phyloP scores from a whole-genome alignment of 768 basidiomycete species.

The Suillus cothurnatus region DNA sequence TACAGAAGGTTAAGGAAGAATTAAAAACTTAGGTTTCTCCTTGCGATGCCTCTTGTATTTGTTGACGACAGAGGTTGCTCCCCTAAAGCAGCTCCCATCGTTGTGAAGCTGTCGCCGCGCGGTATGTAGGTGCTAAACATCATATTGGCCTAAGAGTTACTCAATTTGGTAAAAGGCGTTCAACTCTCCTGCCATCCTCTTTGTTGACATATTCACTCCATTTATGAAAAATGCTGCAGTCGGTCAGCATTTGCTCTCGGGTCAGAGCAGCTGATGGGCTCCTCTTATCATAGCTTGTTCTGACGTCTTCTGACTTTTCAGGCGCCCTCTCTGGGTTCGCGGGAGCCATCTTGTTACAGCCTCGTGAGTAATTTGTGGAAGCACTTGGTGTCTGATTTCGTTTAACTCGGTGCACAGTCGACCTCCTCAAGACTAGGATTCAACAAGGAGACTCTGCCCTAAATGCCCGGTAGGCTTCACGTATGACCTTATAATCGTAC shows the following conservation, averaged over 20 bases:
- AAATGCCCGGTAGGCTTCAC: slow-evolving; percentile 38
- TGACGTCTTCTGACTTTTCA: slow-evolving; percentile 24
- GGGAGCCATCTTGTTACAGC: slow-evolving; percentile 75
- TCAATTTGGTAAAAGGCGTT: too few relatives aligned
- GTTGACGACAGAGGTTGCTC: too few relatives aligned
- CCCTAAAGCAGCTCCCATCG: too few relatives aligned
- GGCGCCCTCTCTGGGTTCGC: slow-evolving; percentile 81
- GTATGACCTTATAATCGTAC: not conserved
- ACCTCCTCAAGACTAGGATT: slow-evolving; percentile 89
- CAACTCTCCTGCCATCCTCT: not conserved
- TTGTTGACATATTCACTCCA: not conserved
- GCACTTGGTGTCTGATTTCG: not conserved
- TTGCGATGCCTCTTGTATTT: too few relatives aligned
- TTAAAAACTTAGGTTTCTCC: too few relatives aligned
- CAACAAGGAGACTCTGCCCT: slow-evolving; percentile 72
- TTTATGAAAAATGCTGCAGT: slow-evolving; percentile 29
- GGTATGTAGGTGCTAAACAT: too few relatives aligned
- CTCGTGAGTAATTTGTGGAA: slow-evolving; percentile 49
- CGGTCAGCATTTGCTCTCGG: slow-evolving; percentile 32
- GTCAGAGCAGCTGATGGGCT: slow-evolving; percentile 7
- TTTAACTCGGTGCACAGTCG: slow-evolving; percentile 50
- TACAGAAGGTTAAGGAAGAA: too few relatives aligned
- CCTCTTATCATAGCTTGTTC: not conserved
- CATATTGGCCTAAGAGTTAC: too few relatives aligned
- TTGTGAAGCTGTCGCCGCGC: too few relatives aligned